These are phyloP conservation scores for Dactylella cylindrospora DNA, from an alignment of 2,329 filamentous ascomycete genomes.

Conservation along the genomic window DNA sequence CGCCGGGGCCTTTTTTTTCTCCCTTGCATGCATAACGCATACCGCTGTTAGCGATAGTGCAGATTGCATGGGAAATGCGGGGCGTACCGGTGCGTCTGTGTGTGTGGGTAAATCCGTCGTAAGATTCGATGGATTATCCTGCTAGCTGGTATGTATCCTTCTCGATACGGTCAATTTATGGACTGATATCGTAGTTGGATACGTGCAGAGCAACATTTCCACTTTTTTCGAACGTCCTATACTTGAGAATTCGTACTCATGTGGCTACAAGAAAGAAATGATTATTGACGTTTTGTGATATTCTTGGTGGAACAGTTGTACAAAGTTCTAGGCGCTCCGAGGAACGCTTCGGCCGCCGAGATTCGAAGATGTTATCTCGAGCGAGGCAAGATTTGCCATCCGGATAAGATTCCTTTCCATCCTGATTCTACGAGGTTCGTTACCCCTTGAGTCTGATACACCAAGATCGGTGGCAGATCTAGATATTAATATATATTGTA, in stretches of 20 bases:
- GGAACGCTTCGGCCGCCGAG: slow-evolving; percentile 51
- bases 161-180: too few species aligned
- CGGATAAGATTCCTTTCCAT: slow-evolving; percentile 53
- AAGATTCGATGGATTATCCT: too few species aligned
- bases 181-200: too few species aligned
- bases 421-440: slow-evolving; percentile 51
- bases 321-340: slow-evolving; percentile 52
- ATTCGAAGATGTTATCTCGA: slow-evolving; percentile 53
- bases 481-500: background rate
- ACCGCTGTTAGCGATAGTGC: too few species aligned
- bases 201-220: background rate
- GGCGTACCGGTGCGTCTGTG: too few species aligned
- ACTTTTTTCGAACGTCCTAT: background rate
- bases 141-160: too few species aligned
- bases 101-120: too few species aligned
- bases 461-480: too few species aligned
- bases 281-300: background rate
- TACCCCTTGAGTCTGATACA: too few species aligned
- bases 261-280: too few species aligned
- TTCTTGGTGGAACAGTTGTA: slow-evolving; percentile 46
- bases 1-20: background rate
- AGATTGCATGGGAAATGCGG: too few species aligned
- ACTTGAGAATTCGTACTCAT: background rate
- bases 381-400: slow-evolving; percentile 53
- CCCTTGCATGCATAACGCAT: background rate